Percentiles rank a stretch among this genome's conserved stretches.
Evolutionary conservation across 805 yeast genomes (phyloP).

Genomic region (Lipomyces yamadae): DNA sequence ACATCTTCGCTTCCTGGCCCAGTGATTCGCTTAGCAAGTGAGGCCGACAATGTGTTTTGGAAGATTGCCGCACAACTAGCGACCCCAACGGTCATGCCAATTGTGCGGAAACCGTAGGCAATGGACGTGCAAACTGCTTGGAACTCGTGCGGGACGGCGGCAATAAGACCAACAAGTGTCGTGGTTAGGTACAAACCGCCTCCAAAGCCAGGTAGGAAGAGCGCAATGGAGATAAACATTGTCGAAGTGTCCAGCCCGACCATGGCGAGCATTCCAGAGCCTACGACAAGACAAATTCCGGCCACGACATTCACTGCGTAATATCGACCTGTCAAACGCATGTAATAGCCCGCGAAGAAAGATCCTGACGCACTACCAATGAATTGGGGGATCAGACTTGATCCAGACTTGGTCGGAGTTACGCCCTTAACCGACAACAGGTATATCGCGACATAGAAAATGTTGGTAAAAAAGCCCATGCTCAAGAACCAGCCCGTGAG

Average conservation of each 20-base stretch:
- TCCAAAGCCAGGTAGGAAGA: conserved; percentile 59
- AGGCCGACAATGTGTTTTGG: conserved; percentile 48
- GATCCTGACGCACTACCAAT: conserved; percentile 71
- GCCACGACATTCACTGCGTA: conserved; percentile 14
- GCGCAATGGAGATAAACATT: not conserved
- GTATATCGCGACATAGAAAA: conserved; percentile 73
- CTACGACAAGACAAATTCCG: conserved; percentile 10
- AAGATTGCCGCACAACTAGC: conserved; percentile 60
- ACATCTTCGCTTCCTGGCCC: conserved; percentile 22
- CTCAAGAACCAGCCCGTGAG: conserved; percentile 71
- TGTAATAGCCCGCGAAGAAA: conserved; percentile 64
- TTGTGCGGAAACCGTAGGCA: conserved; percentile 71
- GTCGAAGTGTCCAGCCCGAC: conserved; percentile 13
- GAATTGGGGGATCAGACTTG: conserved; percentile 58
- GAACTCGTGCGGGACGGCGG: conserved; percentile 59
- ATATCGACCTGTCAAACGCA: conserved; percentile 61
- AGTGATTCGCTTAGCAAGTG: conserved; percentile 30
- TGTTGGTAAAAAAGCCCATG: conserved; percentile 65
- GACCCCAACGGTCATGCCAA: conserved; percentile 72
- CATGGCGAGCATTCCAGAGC: conserved; percentile 9
- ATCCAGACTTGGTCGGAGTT: conserved; percentile 60
- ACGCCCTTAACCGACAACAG: conserved; percentile 58
- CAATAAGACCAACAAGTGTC: conserved; percentile 63
- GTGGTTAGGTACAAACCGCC: conserved; percentile 61
- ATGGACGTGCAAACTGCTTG: conserved; percentile 78